Base-by-base conservation (phyloP, 78 protist genomes). In the Dictyostelium firmibasis region DNA sequence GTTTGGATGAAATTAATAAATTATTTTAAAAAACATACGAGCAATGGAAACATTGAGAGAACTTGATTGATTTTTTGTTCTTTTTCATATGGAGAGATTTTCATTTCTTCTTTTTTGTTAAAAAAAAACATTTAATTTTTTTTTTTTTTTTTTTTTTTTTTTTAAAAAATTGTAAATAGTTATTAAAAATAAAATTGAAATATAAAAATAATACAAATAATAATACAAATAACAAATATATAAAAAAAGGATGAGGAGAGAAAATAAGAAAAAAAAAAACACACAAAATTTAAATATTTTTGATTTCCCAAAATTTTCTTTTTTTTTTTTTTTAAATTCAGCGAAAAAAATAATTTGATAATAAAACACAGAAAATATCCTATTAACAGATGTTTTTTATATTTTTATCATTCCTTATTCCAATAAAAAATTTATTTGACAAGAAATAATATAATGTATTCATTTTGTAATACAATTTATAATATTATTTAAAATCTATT, bases 81-180 rank as follows among this genome's bases (percentile, higher is more conserved):
- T 69, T 89, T 89, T 43, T 89, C 83, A 57, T 81, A 41, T 47
- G 86, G 86, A 53, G 86, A 81, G 11, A 81, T 81, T 29, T 18
- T 20, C 82, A 36, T 76, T 31, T 76, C 53, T 47, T 81, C 38
- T 31, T 81, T 81, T 81, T 57, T 81, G n/a, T 18, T 31, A 81
- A 53, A 53, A 76, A 76, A 76, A 20, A 18, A 76, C 31, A n/a
- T 44, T 14, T 23, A 8, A 16, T 77, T 16, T 77, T 41, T 77
- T 29, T 33, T 35, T 41, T 77, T 35, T 72, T 72, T 70, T 3
- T 70, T 70, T 70, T 70, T 60, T 70, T n/a, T 31, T 70, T 70
- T 70, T 27, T 70, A 9, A 16, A 43, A 43, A 25, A 44, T 41
- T 23, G 23, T 27, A 38, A 41, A 10, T 14, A 78, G 5, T 44